phyloP scores from a whole-genome alignment of 2,329 filamentous ascomycete species.

The Exophiala mesophila region DNA sequence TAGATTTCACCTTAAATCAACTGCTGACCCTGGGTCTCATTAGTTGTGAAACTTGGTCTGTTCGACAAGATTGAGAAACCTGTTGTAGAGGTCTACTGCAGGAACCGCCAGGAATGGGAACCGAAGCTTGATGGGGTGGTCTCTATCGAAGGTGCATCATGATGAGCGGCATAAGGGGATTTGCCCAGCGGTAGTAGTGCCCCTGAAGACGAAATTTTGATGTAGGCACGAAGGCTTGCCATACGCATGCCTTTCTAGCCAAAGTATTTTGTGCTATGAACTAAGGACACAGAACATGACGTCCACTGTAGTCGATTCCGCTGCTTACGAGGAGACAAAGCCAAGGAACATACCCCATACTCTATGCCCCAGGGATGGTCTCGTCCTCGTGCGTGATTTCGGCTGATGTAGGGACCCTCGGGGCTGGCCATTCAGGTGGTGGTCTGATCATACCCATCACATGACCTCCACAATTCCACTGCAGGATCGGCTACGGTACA shows the following conservation, averaged over 20 bases:
- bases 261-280: too few species aligned
- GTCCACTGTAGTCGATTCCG: too few species aligned
- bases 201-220: too few species aligned
- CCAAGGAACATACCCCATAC: too few species aligned
- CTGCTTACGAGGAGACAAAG: too few species aligned
- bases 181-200: too few species aligned
- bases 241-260: too few species aligned
- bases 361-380: too few species aligned
- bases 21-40: neutral
- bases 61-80: conserved; percentile 13
- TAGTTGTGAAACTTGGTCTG: conserved; percentile 17
- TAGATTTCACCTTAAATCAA: conserved; percentile 1
- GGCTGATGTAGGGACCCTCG: neutral
- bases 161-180: too few species aligned
- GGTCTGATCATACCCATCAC: neutral
- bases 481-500: neutral
- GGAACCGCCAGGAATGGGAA: conserved; percentile 13
- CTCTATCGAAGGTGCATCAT: neutral
- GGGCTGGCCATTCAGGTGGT: too few species aligned
- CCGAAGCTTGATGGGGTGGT: conserved; percentile 6
- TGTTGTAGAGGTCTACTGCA: conserved; percentile 11
- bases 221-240: too few species aligned
- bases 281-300: too few species aligned
- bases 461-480: neutral
- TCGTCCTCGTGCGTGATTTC: neutral